Conservation (phyloP, 2,329 filamentous ascomycete genomes). For the Cordyceps cicadae region DNA sequence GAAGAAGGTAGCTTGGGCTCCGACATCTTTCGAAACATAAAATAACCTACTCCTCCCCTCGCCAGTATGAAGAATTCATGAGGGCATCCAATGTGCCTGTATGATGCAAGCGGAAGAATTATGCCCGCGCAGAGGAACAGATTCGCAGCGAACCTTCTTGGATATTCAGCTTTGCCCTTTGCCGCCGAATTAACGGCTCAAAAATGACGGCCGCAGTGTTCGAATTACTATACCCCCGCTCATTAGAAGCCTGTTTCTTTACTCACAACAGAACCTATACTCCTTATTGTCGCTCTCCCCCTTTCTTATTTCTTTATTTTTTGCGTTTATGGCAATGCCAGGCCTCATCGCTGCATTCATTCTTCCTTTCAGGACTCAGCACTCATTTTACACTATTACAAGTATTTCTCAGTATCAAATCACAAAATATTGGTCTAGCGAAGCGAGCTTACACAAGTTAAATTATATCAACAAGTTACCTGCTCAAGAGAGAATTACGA, state of each 20-base stretch:
- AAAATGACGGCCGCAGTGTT: slow-evolving; percentile 1
- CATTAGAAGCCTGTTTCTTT: slow-evolving; percentile 4
- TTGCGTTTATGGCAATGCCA: neutral
- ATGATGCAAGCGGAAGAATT: neutral
- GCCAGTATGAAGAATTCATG: neutral
- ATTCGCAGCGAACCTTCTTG: neutral
- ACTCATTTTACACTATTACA: neutral
- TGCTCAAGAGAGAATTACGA: neutral
- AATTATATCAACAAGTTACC: neutral
- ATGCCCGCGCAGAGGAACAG: neutral
- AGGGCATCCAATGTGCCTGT: slow-evolving; percentile 5
- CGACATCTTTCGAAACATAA: slow-evolving; percentile 49
- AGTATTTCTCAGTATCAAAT: neutral
- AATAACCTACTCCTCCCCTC: slow-evolving; percentile 26
- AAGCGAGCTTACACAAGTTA: neutral
- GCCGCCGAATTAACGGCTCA: neutral
- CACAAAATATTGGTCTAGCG: neutral
- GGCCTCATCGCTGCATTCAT: neutral
- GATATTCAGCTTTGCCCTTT: slow-evolving; percentile 2
- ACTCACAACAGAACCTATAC: slow-evolving; percentile 6
- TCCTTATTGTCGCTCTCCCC: slow-evolving; percentile 10
- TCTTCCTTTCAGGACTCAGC: neutral
- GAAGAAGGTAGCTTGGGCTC: slow-evolving; percentile 39
- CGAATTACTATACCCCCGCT: slow-evolving; percentile 8
- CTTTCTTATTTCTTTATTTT: neutral